Evolutionary conservation across 1,284 basidiomycete genomes (phyloP).

Genomic region (Leucoagaricus sp.): DNA sequence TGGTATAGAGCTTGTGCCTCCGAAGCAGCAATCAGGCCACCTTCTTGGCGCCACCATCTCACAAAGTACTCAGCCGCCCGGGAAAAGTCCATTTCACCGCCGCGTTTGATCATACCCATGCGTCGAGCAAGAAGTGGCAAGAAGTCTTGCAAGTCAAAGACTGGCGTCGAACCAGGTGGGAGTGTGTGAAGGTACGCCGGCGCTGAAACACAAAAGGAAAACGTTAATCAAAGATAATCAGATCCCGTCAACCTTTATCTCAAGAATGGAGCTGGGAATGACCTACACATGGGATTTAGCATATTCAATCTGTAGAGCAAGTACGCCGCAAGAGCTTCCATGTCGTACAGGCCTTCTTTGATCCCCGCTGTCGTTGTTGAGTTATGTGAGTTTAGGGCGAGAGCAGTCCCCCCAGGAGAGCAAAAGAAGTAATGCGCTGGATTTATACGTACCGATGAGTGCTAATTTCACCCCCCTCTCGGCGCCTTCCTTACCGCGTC

Average conservation of each 20-base stretch:
- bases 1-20: constrained; percentile 30
- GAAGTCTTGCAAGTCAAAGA: constrained; percentile 62
- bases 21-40: constrained; percentile 52
- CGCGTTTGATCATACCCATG: constrained; percentile 80
- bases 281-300: constrained; percentile 69
- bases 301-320: constrained; percentile 87
- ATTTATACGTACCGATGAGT: constrained; percentile 74
- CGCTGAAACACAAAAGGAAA: constrained; percentile 33
- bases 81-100: constrained; percentile 69
- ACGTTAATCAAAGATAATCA: constrained; percentile 13
- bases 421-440: constrained; percentile 17
- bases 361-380: constrained; percentile 76
- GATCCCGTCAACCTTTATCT: neutral
- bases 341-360: constrained; percentile 91
- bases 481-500: constrained; percentile 78
- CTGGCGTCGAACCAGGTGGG: constrained; percentile 53
- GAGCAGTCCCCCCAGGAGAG: constrained; percentile 23
- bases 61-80: constrained; percentile 83
- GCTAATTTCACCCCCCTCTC: constrained; percentile 94
- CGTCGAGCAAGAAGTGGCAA: constrained; percentile 69
- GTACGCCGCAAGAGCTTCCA: constrained; percentile 84
- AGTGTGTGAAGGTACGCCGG: constrained; percentile 73
- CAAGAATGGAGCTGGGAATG: constrained; percentile 17
- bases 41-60: constrained; percentile 82
- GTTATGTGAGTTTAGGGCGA: constrained; percentile 18